Evolutionary conservation across 1,284 basidiomycete species (phyloP).

Genomic region (Sanghuangporus weigelae): DNA sequence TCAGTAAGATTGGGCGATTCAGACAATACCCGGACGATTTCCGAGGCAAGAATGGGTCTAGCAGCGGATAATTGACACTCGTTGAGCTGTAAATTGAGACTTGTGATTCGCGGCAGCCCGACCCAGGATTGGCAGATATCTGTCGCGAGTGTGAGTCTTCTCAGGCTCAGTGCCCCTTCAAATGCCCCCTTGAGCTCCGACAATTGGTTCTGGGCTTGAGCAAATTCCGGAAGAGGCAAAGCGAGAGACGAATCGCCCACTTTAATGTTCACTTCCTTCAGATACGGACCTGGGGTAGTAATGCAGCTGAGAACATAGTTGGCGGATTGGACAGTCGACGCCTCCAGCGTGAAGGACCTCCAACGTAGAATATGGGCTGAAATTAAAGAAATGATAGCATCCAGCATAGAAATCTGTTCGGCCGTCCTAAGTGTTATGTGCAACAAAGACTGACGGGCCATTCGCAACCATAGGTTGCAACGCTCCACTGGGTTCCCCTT

Average conservation of each 20-base stretch:
- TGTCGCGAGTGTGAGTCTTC: background rate
- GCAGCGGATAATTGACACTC: constrained; percentile 4
- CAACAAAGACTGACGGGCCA: constrained; percentile 14
- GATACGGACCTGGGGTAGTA: background rate
- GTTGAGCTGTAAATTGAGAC: constrained; percentile 12
- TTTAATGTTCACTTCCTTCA: constrained; percentile 7
- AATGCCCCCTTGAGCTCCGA: constrained; percentile 7
- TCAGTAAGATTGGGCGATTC: constrained; percentile 13
- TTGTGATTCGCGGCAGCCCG: constrained; percentile 12
- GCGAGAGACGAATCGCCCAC: constrained; percentile 3
- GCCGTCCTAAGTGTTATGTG: constrained; percentile 15
- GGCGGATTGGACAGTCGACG: constrained; percentile 6
- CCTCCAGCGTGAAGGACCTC: constrained; percentile 14
- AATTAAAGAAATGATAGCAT: constrained; percentile 5
- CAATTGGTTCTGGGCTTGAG: constrained; percentile 2
- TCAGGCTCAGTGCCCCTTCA: constrained; percentile 8
- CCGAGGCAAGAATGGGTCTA: constrained; percentile 14
- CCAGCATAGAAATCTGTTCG: constrained; percentile 2
- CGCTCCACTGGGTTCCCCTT: constrained; percentile 37
- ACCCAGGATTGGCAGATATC: constrained; percentile 13
- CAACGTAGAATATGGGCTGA: constrained; percentile 1
- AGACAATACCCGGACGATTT: constrained; percentile 8
- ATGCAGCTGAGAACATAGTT: constrained; percentile 12
- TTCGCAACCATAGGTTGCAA: constrained; percentile 17
- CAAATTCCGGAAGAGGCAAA: constrained; percentile 1